Evolutionary conservation across 2,329 filamentous ascomycete genomes (phyloP).

Genomic region (Monosporascus sp.): DNA sequence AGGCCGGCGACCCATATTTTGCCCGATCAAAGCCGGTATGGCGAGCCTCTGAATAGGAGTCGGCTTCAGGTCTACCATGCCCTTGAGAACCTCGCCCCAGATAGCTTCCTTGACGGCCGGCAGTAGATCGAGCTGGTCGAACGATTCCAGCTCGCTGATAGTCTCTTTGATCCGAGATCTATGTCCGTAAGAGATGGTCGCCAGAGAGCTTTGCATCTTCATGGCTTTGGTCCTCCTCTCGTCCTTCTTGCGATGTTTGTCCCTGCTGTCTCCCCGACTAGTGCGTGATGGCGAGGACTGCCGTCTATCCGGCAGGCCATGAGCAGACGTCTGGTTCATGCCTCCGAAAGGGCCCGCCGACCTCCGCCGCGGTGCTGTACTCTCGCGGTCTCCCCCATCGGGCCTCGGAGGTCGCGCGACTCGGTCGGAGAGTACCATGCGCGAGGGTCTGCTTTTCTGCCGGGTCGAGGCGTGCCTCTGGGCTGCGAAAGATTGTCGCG

Average conservation of each 20-base stretch:
- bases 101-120: slow-evolving; percentile 68
- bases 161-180: slow-evolving; percentile 34
- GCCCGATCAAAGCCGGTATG: slow-evolving; percentile 72
- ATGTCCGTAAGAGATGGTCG: slow-evolving; percentile 70
- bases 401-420: slow-evolving; percentile 37
- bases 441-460: slow-evolving; percentile 35
- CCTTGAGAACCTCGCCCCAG: slow-evolving; percentile 65
- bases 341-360: slow-evolving; percentile 46
- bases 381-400: slow-evolving; percentile 25
- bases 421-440: slow-evolving; percentile 53
- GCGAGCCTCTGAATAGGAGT: slow-evolving; percentile 87
- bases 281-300: slow-evolving; percentile 7
- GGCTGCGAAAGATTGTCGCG: slow-evolving; percentile 14
- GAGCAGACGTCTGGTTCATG: slow-evolving; percentile 50
- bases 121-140: slow-evolving; percentile 74
- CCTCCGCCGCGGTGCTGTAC: slow-evolving; percentile 30
- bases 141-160: slow-evolving; percentile 63
- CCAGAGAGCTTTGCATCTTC: slow-evolving; percentile 84
- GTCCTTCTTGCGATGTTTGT: slow-evolving; percentile 35
- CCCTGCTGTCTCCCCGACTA: slow-evolving; percentile 5
- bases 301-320: slow-evolving; percentile 15
- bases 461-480: slow-evolving; percentile 18
- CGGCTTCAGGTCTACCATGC: slow-evolving; percentile 68
- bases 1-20: slow-evolving; percentile 34
- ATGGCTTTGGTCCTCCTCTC: slow-evolving; percentile 67